phyloP scores from a whole-genome alignment of 768 basidiomycete species.

The Stropharia rugosoannulata region DNA sequence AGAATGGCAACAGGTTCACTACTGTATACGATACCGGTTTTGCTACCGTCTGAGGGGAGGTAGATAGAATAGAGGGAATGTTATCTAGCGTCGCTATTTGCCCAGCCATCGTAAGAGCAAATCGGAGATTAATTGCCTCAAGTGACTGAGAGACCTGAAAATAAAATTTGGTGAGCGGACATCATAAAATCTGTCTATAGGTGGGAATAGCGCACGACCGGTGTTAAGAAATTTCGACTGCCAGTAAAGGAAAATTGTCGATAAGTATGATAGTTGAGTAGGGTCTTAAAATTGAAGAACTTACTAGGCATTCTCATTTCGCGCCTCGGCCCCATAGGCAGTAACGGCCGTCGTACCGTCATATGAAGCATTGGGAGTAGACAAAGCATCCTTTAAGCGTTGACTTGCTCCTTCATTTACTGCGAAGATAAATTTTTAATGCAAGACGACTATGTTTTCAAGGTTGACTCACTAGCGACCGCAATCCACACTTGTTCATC shows the following conservation, averaged over 20 bases:
- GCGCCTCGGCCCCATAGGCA: constrained; percentile 43
- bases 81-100: constrained; percentile 9
- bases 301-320: constrained; percentile 66
- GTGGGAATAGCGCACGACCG: not conserved
- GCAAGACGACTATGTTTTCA: not conserved
- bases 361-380: constrained; percentile 40
- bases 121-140: constrained; percentile 20
- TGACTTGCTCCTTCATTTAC: constrained; percentile 41
- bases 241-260: not conserved
- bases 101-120: constrained; percentile 8
- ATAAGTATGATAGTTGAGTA: not conserved
- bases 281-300: constrained; percentile 13
- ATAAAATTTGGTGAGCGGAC: no score
- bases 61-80: constrained; percentile 34
- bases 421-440: constrained; percentile 33
- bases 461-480: constrained; percentile 40
- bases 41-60: constrained; percentile 50
- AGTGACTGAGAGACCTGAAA: no score
- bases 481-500: constrained; percentile 53
- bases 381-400: constrained; percentile 35
- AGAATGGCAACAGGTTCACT: constrained; percentile 56
- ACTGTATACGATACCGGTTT: constrained; percentile 48
- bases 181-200: no score
- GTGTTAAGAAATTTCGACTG: constrained; percentile 30
- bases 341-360: constrained; percentile 51